Evolutionary conservation across 306 rosid species (phyloP).

Genomic region (Abrus precatorius): DNA sequence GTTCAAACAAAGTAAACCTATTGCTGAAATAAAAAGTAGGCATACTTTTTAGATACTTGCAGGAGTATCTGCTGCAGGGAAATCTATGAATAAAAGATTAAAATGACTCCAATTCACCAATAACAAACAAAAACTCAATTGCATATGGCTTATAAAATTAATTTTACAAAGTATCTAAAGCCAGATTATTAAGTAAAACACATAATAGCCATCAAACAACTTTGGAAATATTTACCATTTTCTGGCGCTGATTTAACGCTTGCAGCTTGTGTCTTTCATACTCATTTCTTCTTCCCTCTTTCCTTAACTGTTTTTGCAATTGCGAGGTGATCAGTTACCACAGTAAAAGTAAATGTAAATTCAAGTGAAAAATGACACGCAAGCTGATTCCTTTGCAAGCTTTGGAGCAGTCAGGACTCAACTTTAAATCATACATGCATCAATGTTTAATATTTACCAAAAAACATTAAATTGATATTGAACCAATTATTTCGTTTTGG

Average conservation of each 20-base stretch:
- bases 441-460: slow-evolving; percentile 5
- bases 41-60: slow-evolving; percentile 11
- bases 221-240: slow-evolving; percentile 72
- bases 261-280: slow-evolving; percentile 99
- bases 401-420: slow-evolving; percentile 32
- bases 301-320: slow-evolving; percentile 71
- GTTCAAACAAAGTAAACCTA: slow-evolving; percentile 18
- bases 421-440: slow-evolving; percentile 26
- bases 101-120: slow-evolving; percentile 28
- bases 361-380: slow-evolving; percentile 27
- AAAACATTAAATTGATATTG: slow-evolving; percentile 34
- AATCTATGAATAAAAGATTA: slow-evolving; percentile 8
- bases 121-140: slow-evolving; percentile 30
- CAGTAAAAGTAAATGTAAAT: slow-evolving; percentile 26
- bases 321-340: slow-evolving; percentile 40
- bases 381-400: slow-evolving; percentile 2
- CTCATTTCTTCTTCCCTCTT: slow-evolving; percentile 99
- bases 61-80: slow-evolving; percentile 17
- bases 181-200: slow-evolving; percentile 39
- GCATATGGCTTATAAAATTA: slow-evolving; percentile 11
- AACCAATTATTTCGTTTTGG: slow-evolving; percentile 25
- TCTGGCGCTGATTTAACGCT: slow-evolving; percentile 98
- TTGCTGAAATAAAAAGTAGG: slow-evolving; percentile 22
- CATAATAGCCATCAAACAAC: slow-evolving; percentile 32
- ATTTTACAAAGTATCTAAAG: slow-evolving; percentile 32